phyloP scores from a whole-genome alignment of 2,329 filamentous ascomycete genomes.

The Neonectria faginata region DNA sequence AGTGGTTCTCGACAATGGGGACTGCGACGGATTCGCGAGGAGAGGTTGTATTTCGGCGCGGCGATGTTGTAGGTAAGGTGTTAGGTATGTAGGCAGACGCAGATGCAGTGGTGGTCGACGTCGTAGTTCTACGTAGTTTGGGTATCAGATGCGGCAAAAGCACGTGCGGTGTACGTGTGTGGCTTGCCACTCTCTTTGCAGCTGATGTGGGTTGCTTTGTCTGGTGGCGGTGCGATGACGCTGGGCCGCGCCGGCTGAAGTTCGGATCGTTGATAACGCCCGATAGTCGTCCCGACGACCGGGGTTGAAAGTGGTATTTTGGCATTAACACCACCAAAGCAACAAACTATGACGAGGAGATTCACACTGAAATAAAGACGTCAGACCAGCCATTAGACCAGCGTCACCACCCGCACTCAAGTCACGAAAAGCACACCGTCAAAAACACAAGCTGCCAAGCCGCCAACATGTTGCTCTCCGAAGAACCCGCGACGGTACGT shows the following conservation, averaged over 20 bases:
- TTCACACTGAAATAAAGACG: background rate
- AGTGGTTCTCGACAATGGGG: background rate
- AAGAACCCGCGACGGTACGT: constrained; percentile 86
- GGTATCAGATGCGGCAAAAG: constrained; percentile 7
- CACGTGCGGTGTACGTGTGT: constrained; percentile 25
- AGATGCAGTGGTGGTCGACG: constrained; percentile 3
- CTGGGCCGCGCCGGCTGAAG: constrained; percentile 34
- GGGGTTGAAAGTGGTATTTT: constrained; percentile 25
- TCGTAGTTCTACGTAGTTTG: constrained; percentile 13
- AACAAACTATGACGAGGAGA: background rate
- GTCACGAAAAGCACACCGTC: background rate
- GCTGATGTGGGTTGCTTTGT: constrained; percentile 19
- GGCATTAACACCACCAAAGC: constrained; percentile 11
- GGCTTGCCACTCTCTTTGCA: constrained; percentile 15
- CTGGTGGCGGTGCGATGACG: constrained; percentile 45
- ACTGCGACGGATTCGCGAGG: background rate
- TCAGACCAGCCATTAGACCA: too few species aligned
- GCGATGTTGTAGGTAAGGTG: background rate
- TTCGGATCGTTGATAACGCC: constrained; percentile 27
- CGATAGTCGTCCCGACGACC: constrained; percentile 51
- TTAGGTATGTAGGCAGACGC: constrained; percentile 7
- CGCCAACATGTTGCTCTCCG: constrained; percentile 85
- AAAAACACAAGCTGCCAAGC: background rate
- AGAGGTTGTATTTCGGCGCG: background rate
- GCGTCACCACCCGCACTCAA: background rate